Base-by-base conservation (phyloP, 2,329 filamentous ascomycete genomes). In the Dactylellina haptotyla region DNA sequence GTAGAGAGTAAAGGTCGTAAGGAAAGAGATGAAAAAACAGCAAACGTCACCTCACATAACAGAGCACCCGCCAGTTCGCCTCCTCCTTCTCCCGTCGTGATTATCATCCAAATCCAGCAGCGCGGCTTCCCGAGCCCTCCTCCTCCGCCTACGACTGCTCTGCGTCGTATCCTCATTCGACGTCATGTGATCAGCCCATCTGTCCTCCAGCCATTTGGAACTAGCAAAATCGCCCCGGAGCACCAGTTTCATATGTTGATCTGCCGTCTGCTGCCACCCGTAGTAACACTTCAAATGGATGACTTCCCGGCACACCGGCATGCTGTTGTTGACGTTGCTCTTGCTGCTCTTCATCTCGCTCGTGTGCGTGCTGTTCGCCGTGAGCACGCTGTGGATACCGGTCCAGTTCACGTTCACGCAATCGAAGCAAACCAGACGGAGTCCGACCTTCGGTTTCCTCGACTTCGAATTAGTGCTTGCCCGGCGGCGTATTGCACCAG, bases 181-280 rank as follows among this genome's bases (percentile, higher is more conserved):
- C 82, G 96, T 91, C 93, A 97, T 97, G 80, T 92, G 96, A 62
- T 96, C 90, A 0, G 90, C 90, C 94, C 94, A 98, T 80, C 94
- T 96, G 75, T 89, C 86, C 83, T 97, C 93, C 18, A 98, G 84
- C n/a, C 91, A 84, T 37, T 85, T 85, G 0, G 95, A 95, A 14
- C 66, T 67, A 9, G 56, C 67, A 20, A 73, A 56, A 75, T 97
- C 91, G 4, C 92, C 92, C 3, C 87, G 84, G 57, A 96, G 81
- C 0, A 97, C 91, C 2, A 93, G 87, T 82, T 93, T 94, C 59
- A 89, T 93, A 81, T 98, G 94, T 80, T 97, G 93, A 76, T 97
- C 90, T 3, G 97, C 93, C 0, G 93, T 97, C 82, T 92, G 91
- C 82, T 98, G 94, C 87, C 92, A 97, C 43, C 90, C 92, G 80